Percentiles rank a stretch among this genome's conserved stretches.
Evolutionary conservation across 1,284 basidiomycete genomes (phyloP).

Genomic region (Fomitopsis pinicola): DNA sequence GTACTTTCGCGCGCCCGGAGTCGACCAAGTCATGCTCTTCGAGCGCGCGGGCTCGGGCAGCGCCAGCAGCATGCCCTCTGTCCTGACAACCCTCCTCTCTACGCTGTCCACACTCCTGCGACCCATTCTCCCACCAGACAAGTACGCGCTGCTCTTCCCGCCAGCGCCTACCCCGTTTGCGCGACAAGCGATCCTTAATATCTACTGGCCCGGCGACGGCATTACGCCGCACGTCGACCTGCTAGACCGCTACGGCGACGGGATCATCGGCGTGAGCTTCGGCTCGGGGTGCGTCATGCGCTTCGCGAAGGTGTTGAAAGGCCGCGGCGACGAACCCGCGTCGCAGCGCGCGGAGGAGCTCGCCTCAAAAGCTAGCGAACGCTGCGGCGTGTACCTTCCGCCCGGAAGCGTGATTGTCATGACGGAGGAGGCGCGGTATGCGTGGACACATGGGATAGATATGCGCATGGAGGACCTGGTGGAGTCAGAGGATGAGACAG

Average conservation of each 20-base stretch:
- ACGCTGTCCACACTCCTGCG: constrained; percentile 43
- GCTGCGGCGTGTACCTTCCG: constrained; percentile 50
- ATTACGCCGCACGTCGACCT: constrained; percentile 79
- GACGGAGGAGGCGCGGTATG: constrained; percentile 67
- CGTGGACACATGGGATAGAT: constrained; percentile 65
- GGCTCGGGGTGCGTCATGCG: constrained; percentile 72
- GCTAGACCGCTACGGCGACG: constrained; percentile 70
- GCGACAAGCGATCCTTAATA: constrained; percentile 76
- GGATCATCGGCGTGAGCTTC: constrained; percentile 76
- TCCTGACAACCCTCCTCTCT: constrained; percentile 50
- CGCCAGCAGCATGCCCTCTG: constrained; percentile 43
- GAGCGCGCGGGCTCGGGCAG: constrained; percentile 35
- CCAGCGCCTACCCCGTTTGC: constrained; percentile 35
- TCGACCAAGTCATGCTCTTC: constrained; percentile 80
- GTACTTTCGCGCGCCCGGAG: constrained; percentile 48
- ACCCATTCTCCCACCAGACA: constrained; percentile 41
- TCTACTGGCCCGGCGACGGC: constrained; percentile 76
- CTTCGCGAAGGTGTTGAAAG: constrained; percentile 35
- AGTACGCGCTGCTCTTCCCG: constrained; percentile 53
- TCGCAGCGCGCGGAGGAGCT: not conserved
- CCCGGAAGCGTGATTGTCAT: constrained; percentile 67
- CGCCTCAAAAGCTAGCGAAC: not conserved
- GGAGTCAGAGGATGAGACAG: constrained; percentile 24
- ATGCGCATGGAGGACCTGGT: constrained; percentile 47
- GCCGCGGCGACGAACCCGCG: constrained; percentile 2